Base-by-base conservation (phyloP, 2,329 filamentous ascomycete species). In the Leptoxyphium fumago region DNA sequence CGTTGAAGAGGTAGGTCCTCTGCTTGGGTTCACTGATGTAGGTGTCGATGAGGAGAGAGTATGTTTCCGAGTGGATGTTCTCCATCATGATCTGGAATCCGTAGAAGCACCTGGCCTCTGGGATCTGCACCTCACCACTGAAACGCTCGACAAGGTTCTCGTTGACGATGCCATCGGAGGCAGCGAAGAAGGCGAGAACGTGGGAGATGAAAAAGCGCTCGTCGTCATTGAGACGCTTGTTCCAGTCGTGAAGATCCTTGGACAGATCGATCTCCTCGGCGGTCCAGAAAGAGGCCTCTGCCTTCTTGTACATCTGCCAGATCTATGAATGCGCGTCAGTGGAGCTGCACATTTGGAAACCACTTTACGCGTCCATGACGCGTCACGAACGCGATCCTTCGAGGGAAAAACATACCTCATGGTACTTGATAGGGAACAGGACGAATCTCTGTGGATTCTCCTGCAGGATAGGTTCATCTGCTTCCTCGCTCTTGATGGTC, bases 11-110 rank as follows among this genome's bases (percentile, higher is more conserved):
- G 64, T 96, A 88, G 49, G 77, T 83, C 56, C 86, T 81, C 73
- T 98, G 89, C 63, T 84, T 83, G 50, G 85, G 84, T 73, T 98
- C 91, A 75, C 93, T 95, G 71, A 98, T 94, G 69, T 98, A 98
- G 50, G 89, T 95, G 66, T 98, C 91, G 64, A 98, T 98, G 63
- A 98, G 80, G 30, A 98, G 81, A 15, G 89, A 96, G 77, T 98
- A 98, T 44, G 91, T 98, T 73, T 98, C 91, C 13, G 91, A 95
- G 77, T 98, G 91, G 60, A 98, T 94, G 72, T 98, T 98, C 76
- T 98, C 91, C 85, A 98, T 96, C 91, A 98, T 98, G 73, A 96
- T 96, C 73, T 98, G 91, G 78, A 98, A 98, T 52, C 91, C 91
- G 67, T 98, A 98, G 77, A 98, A 98, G 80, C 91, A 98, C 60